A percentile compares a stretch with the other conserved stretches of the same genome.
These are phyloP conservation scores for Letharia columbiana DNA, from an alignment of 495 filamentous ascomycete genomes.

Conservation along the genomic window DNA sequence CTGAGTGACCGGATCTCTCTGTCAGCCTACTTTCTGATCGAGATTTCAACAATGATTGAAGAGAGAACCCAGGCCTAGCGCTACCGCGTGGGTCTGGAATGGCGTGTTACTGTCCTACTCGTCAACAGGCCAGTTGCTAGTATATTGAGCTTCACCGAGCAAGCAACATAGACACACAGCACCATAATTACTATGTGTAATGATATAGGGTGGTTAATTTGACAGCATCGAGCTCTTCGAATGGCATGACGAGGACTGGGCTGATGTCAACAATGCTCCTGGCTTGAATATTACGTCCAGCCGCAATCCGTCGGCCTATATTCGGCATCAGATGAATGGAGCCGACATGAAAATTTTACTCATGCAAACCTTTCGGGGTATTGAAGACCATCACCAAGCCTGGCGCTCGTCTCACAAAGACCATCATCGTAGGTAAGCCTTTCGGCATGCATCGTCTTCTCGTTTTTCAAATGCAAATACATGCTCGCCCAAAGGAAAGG, in stretches of 20 bases:
- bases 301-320: conserved; percentile 46
- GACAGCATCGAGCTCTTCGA: conserved; percentile 40
- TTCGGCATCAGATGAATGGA: conserved; percentile 25
- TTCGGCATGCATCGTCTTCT: background rate
- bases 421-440: conserved; percentile 4
- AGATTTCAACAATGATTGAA: conserved; percentile 45
- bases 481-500: background rate
- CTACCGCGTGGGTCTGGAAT: conserved; percentile 40
- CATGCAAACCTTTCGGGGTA: conserved; percentile 33
- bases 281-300: conserved; percentile 35
- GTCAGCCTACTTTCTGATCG: conserved; percentile 47
- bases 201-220: conserved; percentile 43
- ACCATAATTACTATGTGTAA: conserved; percentile 46
- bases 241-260: conserved; percentile 43
- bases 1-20: conserved; percentile 36
- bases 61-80: conserved; percentile 48
- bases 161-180: background rate
- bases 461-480: background rate
- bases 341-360: conserved; percentile 23
- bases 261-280: conserved; percentile 43
- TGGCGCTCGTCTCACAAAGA: conserved; percentile 27
- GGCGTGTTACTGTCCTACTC: conserved; percentile 18
- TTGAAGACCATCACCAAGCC: conserved; percentile 30
- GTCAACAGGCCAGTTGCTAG: conserved; percentile 35
- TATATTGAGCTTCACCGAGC: background rate